Percentiles rank a stretch among this genome's conserved stretches.
These are phyloP conservation scores for Xylaria polymorpha DNA, from an alignment of 2,329 filamentous ascomycete genomes.

Conservation along the genomic window DNA sequence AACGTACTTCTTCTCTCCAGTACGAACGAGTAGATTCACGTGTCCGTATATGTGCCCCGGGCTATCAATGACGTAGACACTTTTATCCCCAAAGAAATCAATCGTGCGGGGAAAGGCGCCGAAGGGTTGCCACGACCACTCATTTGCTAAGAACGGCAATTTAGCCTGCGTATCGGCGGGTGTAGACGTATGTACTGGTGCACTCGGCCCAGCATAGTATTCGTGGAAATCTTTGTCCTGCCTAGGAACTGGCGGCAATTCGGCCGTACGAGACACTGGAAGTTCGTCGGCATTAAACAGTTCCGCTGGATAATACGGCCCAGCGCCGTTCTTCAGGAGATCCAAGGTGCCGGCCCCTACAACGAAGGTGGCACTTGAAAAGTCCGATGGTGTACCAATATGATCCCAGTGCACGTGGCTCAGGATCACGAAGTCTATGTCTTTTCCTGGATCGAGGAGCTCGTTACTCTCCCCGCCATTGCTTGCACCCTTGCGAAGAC, in stretches of 20 bases:
- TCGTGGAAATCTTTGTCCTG: constrained; percentile 6
- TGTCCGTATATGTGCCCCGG: constrained; percentile 65
- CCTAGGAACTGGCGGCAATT: constrained; percentile 53
- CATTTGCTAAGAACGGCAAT: constrained; percentile 40
- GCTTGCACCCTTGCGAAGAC: constrained; percentile 47
- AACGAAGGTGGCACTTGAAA: constrained; percentile 59
- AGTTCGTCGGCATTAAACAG: constrained; percentile 50
- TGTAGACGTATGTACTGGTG: constrained; percentile 41
- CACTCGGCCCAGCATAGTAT: constrained; percentile 24
- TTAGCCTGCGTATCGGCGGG: constrained; percentile 31
- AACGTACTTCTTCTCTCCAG: constrained; percentile 55
- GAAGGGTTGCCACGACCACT: constrained; percentile 55
- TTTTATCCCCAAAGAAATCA: constrained; percentile 61
- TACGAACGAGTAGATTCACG: constrained; percentile 60
- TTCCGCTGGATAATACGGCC: constrained; percentile 46
- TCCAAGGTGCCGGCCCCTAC: constrained; percentile 61
- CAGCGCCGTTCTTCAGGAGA: constrained; percentile 52
- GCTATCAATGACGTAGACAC: constrained; percentile 59
- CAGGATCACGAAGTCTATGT: constrained; percentile 54
- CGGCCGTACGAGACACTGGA: constrained; percentile 51
- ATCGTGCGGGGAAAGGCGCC: constrained; percentile 58
- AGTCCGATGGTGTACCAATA: constrained; percentile 65
- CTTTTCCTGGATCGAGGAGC: constrained; percentile 29
- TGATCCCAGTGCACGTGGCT: constrained; percentile 70
- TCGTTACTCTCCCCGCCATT: not conserved